Conservation (phyloP, 148 eudicot genomes). For the Simmondsia chinensis region DNA sequence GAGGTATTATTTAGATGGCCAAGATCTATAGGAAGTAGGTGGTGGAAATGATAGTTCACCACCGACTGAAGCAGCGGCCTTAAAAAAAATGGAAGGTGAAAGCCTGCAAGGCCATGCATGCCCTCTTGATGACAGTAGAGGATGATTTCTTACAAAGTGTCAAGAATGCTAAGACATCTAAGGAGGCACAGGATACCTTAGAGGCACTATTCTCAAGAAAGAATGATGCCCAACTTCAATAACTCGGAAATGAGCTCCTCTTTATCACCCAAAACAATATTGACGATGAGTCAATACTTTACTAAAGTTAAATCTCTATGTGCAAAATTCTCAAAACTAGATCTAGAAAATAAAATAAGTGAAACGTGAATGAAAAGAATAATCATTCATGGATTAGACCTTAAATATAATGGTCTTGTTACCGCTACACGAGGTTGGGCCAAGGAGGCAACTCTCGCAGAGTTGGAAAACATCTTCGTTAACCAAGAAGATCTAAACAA, state of each 20-base stretch:
- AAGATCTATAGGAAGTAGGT: background rate
- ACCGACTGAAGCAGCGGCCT: background rate
- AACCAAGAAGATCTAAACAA: constrained; percentile 5
- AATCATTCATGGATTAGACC: background rate
- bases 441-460: background rate
- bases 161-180: background rate
- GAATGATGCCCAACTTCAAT: constrained; percentile 1
- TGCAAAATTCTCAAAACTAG: background rate
- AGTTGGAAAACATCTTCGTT: constrained; percentile 3
- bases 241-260: background rate
- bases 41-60: background rate
- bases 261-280: background rate
- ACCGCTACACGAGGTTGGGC: background rate
- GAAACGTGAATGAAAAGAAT: background rate
- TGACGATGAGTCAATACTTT: background rate
- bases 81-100: background rate
- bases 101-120: background rate
- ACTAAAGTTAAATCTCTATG: background rate
- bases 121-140: background rate
- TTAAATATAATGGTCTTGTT: background rate
- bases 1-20: background rate
- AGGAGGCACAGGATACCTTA: background rate
- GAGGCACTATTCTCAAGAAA: background rate
- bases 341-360: background rate
- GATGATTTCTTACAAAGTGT: background rate